Conservation (phyloP, 768 basidiomycete species). For the Nidularia sp. region DNA sequence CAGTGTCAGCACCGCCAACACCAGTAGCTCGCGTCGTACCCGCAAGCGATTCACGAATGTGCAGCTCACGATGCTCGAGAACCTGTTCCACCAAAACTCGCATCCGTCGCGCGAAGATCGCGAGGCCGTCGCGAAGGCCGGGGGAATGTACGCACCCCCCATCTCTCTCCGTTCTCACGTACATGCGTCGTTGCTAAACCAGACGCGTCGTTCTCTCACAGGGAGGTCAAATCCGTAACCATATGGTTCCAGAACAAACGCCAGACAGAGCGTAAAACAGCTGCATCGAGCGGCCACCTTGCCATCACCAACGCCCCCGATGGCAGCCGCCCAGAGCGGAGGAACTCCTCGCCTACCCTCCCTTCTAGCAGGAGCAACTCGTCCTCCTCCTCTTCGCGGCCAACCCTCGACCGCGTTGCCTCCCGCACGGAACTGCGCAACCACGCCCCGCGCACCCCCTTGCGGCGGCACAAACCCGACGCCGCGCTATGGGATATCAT, state of each 20-base stretch:
- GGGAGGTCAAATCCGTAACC: constrained; percentile 69
- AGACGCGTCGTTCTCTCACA: constrained; percentile 17
- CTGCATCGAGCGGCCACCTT: constrained; percentile 28
- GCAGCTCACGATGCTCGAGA: constrained; percentile 70
- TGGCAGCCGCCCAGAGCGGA: constrained; percentile 9
- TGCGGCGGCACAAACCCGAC: constrained; percentile 27
- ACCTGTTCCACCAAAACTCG: constrained; percentile 66
- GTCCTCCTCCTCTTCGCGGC: constrained; percentile 24
- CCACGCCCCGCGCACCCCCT: constrained; percentile 36
- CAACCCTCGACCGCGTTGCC: constrained; percentile 57
- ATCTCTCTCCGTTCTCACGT: neutral
- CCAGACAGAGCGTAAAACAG: constrained; percentile 60
- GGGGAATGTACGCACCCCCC: constrained; percentile 52
- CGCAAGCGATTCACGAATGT: constrained; percentile 66
- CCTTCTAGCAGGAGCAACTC: constrained; percentile 21
- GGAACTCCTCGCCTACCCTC: constrained; percentile 24
- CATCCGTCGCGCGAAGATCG: constrained; percentile 76
- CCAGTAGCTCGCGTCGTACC: constrained; percentile 44
- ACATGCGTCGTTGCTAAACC: constrained; percentile 5
- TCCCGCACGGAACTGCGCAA: constrained; percentile 47
- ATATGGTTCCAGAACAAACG: constrained; percentile 86
- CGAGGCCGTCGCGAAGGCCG: constrained; percentile 55
- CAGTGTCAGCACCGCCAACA: constrained; percentile 24
- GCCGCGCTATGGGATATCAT: constrained; percentile 50
- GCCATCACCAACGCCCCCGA: constrained; percentile 12